phyloP scores from a whole-genome alignment of 2,329 filamentous ascomycete genomes.

The Erysiphe pulchra region DNA sequence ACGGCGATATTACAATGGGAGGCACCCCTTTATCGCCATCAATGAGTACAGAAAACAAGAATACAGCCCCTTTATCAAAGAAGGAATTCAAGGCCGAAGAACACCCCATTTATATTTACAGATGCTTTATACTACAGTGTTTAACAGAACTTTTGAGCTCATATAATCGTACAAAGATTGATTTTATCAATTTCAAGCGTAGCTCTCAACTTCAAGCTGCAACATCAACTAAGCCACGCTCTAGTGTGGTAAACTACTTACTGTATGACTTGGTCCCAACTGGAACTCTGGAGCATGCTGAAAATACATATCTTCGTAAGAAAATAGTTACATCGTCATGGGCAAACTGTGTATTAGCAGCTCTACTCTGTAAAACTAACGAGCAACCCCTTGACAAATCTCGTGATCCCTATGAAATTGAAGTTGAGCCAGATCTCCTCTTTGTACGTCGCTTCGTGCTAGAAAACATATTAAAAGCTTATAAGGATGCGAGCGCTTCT shows the following conservation, averaged over 20 bases:
- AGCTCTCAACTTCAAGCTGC: conserved; percentile 55
- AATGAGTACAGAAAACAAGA: conserved; percentile 5
- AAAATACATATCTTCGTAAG: conserved; percentile 60
- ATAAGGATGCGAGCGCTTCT: conserved; percentile 62
- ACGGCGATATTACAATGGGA: conserved; percentile 9
- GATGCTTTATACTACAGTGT: conserved; percentile 83
- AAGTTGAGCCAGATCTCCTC: conserved; percentile 60
- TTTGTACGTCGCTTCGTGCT: conserved; percentile 90
- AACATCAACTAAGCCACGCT: conserved; percentile 83
- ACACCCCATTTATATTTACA: conserved; percentile 87
- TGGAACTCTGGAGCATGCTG: conserved; percentile 40
- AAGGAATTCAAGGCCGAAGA: conserved; percentile 69
- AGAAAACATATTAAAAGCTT: conserved; percentile 76
- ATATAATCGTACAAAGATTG: conserved; percentile 86
- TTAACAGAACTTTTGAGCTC: conserved; percentile 72
- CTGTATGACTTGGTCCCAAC: conserved; percentile 49
- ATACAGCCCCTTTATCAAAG: conserved; percentile 37
- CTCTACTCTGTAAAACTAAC: conserved; percentile 65
- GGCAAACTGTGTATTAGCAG: conserved; percentile 66
- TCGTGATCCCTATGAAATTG: conserved; percentile 33
- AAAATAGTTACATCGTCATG: conserved; percentile 61
- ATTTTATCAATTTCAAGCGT: conserved; percentile 97
- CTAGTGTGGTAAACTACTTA: conserved; percentile 80
- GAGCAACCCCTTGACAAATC: conserved; percentile 39
- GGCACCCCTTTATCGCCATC: conserved; percentile 14